Evolutionary conservation across 257 asterid species (phyloP), one percentile per base, ranked within the genome.

Genomic region (Jacaranda copaia): DNA sequence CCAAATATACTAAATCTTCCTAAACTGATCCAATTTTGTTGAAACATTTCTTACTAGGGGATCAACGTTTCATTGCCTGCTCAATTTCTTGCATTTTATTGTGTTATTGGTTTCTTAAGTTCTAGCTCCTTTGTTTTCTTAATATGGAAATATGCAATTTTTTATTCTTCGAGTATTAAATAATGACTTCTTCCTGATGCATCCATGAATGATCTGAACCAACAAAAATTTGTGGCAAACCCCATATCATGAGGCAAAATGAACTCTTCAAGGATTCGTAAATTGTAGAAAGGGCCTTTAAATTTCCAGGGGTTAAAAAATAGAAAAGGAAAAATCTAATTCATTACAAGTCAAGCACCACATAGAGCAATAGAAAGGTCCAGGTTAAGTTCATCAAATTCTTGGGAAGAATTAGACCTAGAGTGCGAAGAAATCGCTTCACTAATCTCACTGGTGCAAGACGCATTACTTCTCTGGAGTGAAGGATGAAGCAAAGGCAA

Each of bases 281-380:
- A 56, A 5, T 40, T 4, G 46, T 49, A 14, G 35, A 42, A 62
- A 25, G 57, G 61, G 20, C 38, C 49, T 74, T 74, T 25, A 25
- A 20, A 61, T 61, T 74, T 35, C 48, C 48, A 48, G 35, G 11
- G 2, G 6, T 5, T 40, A 40, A 46, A 46, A 46, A 46, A 7
- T 7, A 19, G 25, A 32, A 53, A 13, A 13, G 4, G 3, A 19
- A 66, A 53, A 19, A 42, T 36, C 11, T 67, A n/a, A 56, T 60
- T 51, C 13, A 70, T 38, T 11, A 52, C 45, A 77, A 60, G 48
- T 81, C 76, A 84, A 74, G 80, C 57, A 32, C 74, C 74, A 83
- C 81, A 90, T 9, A 79, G 75, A 45, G 92, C 93, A 53, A 92
- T 87, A 20, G 98, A 90, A 18, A 93, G 88, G 74, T 89, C 88